Evolutionary conservation across 78 protist genomes (phyloP), one percentile per base, ranked within the genome.

Genomic region (Salpingoeca rosetta): DNA sequence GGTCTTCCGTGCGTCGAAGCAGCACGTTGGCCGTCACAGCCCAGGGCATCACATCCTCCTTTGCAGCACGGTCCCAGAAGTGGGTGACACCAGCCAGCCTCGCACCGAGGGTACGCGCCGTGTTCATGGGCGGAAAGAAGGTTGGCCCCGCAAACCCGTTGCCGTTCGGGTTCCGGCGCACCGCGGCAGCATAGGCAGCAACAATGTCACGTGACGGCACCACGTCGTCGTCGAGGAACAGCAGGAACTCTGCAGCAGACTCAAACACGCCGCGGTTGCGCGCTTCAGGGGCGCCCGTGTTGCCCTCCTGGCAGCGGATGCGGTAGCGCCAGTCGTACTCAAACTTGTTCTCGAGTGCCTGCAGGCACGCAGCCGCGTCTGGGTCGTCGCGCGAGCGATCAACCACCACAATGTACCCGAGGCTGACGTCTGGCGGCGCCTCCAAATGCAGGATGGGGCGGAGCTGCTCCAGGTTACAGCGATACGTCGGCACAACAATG

Each of bases 201-300:
- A 81, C 27, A 2, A 81, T 2, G 42, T 37, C 78, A 7, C 25
- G 22, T 11, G 10, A 7, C 25, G 65, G 72, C 84, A 36, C 31
- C 27, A 81, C 84, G 22, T 81, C 84, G 65, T 81, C 84, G 40
- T 81, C 84, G 25, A 81, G 3, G 22, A 81, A 81, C 2, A 81
- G 22, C 24, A 81, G 24, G 41, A 2, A 81, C 24, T 81, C 84
- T 2, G 72, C 84, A 2, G 45, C 3, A 1, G 72, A 37, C 75
- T 81, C 84, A 1, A 41, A 22, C 84, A 81, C 2, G 39, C 84
- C 84, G 2, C 84, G 73, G 65, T 81, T 81, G 73, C 84, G 73
- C 2, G 84, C 73, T 1, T 2, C 65, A 3, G 84, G 7, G 26
- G 65, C 84, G 22, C 84, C 84, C 36, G n/a, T 43, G 83, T 80